Base-by-base conservation (phyloP, 1,284 basidiomycete genomes). In the Austroboletus rostrupii region DNA sequence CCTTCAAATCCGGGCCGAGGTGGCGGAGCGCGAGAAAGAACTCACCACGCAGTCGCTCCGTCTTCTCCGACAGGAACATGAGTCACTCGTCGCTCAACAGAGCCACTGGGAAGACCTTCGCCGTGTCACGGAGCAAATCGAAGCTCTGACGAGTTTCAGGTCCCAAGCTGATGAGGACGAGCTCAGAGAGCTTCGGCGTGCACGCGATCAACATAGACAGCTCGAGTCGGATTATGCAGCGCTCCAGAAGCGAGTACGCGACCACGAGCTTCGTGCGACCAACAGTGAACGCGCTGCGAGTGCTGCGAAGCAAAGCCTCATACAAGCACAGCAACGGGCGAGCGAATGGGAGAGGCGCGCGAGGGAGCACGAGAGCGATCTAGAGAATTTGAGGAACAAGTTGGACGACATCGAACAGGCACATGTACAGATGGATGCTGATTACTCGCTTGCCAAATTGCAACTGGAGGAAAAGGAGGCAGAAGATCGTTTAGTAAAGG, bases 271-370 rank as follows among this genome's bases (percentile, higher is more conserved):
- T 45, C 86, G 81, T 62, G 60, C 76, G 6, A 62, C 72, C 20
- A 85, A 79, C 56, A 78, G 71, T 57, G 87, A 90, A 48, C 79
- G 80, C 50, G 70, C 80, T 8, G 73, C 80, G 1, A 68, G 69
- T 26, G 70, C 81, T 14, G 75, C 80, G 3, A 79, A 81, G 42
- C 82, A 87, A 61, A 85, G 68, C 61, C 74, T 90, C 21, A 66
- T 76, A 26, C 83, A 86, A 55, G 82, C 85, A 23, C 85, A 90
- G 56, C 85, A 88, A 61, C 85, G 86, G 32, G 76, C 85, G 4
- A 70, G 77, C 2, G 89, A 91, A 57, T 90, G 87, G 87, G 88
- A 91, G 68, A 77, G 77, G 56, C 81, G 82, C 36, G 79, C 85
- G n/a, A 83, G 82, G 60, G 85, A 87, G 54, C 76, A 77, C 46